Conservation (phyloP, 768 basidiomycete species). For the Leccinum truebloodii region DNA sequence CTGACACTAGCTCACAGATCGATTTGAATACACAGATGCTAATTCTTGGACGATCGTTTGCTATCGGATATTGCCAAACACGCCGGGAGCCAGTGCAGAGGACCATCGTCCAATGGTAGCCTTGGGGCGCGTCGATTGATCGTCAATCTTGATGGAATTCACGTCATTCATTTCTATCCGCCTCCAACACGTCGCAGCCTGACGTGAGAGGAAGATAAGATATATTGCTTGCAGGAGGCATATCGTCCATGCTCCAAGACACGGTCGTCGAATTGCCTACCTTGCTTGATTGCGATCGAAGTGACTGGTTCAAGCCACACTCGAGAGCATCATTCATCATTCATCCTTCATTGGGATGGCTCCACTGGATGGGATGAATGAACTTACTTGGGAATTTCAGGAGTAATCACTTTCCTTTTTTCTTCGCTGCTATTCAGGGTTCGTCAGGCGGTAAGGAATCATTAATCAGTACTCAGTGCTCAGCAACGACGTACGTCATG, state of each 20-base stretch:
- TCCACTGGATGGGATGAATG: no score
- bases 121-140: neutral
- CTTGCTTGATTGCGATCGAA: no score
- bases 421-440: neutral
- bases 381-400: neutral
- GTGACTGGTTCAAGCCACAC: no score
- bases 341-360: no score
- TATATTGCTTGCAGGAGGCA: neutral
- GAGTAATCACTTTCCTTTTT: neutral
- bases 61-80: neutral
- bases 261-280: no score
- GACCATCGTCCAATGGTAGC: neutral
- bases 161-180: neutral
- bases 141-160: neutral
- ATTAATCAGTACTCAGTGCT: no score
- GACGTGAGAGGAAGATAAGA: neutral
- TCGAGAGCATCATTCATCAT: no score
- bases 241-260: no score
- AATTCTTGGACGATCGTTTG: neutral
- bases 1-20: neutral
- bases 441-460: no score
- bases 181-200: neutral
- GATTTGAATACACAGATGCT: neutral
- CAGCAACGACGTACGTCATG: neutral
- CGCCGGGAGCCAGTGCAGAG: neutral